Percentiles rank a stretch among this genome's conserved stretches.
Conservation (phyloP, 139 green algal species). For the Pycnococcus provasolii region DNA sequence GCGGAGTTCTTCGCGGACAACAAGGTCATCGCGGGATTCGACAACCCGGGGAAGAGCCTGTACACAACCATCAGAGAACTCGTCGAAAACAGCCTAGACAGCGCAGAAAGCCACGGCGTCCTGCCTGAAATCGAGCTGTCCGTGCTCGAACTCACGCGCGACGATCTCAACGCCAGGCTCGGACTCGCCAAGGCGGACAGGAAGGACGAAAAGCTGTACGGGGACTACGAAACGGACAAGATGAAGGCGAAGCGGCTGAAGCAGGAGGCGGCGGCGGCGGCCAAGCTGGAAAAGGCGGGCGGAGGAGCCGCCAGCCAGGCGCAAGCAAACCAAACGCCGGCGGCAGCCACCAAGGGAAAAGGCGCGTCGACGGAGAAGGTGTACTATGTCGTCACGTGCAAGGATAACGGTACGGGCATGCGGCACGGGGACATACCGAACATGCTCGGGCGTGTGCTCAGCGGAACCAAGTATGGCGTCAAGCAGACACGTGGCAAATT, state of each 20-base stretch:
- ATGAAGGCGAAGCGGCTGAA: slow-evolving; percentile 19
- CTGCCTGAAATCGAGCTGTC: slow-evolving; percentile 30
- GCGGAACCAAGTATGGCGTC: slow-evolving; percentile 86
- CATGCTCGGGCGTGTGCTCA: slow-evolving; percentile 64
- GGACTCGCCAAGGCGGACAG: slow-evolving; percentile 66
- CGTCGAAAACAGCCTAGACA: slow-evolving; percentile 88
- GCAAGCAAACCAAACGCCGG: not conserved
- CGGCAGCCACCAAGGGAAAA: slow-evolving; percentile 15
- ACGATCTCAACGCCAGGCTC: slow-evolving; percentile 56
- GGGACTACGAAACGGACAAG: slow-evolving; percentile 77
- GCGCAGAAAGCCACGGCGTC: slow-evolving; percentile 64
- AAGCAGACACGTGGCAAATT: slow-evolving; percentile 93
- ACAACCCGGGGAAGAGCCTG: slow-evolving; percentile 91
- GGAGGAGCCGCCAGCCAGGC: too few species aligned
- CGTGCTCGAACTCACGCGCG: not conserved
- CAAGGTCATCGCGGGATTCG: slow-evolving; percentile 95
- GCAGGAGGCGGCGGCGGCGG: too few species aligned
- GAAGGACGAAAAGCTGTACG: slow-evolving; percentile 78
- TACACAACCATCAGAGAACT: slow-evolving; percentile 93
- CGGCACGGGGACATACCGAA: slow-evolving; percentile 83
- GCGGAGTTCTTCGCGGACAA: slow-evolving; percentile 98
- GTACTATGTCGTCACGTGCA: slow-evolving; percentile 24
- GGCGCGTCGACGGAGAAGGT: slow-evolving; percentile 41
- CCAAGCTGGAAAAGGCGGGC: too few species aligned
- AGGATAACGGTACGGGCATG: slow-evolving; percentile 94